Evolutionary conservation across 208 protist species (phyloP).

Genomic region (Porcisia hertigi): DNA sequence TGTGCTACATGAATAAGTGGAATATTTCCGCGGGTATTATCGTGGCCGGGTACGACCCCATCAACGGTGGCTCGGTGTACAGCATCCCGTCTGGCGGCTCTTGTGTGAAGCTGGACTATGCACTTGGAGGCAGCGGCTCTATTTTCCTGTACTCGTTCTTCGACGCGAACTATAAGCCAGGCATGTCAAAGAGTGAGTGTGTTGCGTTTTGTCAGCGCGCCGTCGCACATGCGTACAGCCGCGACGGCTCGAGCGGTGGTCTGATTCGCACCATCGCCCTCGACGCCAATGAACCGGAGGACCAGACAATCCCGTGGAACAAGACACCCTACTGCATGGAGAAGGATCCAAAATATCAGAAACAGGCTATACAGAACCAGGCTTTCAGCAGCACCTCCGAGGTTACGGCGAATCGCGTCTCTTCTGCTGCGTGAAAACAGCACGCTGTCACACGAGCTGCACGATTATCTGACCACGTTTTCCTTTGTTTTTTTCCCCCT

Average conservation of each 20-base stretch:
- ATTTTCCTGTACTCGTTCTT: constrained; percentile 99
- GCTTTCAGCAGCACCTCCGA: constrained; percentile 83
- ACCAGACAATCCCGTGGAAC: constrained; percentile 87
- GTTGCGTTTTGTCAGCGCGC: constrained; percentile 94
- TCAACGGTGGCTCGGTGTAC: constrained; percentile 97
- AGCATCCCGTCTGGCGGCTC: constrained; percentile 95
- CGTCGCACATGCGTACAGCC: constrained; percentile 97
- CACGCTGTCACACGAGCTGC: neutral
- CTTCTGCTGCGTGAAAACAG: constrained; percentile 7
- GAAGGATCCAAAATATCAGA: constrained; percentile 83
- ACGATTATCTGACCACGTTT: neutral
- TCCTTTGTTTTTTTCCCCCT: neutral
- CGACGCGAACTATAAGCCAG: constrained; percentile 96
- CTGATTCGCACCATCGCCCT: constrained; percentile 95
- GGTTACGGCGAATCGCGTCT: constrained; percentile 52
- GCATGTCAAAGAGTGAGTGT: constrained; percentile 97
- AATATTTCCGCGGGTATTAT: constrained; percentile 97
- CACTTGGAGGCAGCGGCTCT: constrained; percentile 96
- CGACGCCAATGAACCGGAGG: constrained; percentile 70
- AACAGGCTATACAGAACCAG: constrained; percentile 67
- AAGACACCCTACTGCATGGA: constrained; percentile 90
- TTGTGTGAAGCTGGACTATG: constrained; percentile 94
- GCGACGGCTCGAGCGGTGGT: constrained; percentile 98
- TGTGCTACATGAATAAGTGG: constrained; percentile 98
- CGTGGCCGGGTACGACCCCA: constrained; percentile 96